Evolutionary conservation across 1,284 basidiomycete species (phyloP).

Genomic region (Inonotus hispidus): DNA sequence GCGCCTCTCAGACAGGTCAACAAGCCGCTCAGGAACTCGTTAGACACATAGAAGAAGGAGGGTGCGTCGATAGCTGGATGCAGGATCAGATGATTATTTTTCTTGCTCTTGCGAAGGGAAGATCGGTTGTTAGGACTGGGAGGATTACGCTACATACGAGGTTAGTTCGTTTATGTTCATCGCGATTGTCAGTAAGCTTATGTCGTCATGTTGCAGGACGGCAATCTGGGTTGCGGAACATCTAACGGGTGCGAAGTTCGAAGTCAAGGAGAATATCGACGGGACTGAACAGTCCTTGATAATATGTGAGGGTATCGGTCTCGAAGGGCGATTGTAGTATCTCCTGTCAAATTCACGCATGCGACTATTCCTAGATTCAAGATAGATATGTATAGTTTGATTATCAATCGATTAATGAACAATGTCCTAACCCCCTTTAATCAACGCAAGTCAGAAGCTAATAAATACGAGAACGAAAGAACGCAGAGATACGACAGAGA

Average conservation of each 20-base stretch:
- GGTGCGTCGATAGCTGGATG: slow-evolving; percentile 63
- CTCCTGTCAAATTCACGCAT: neutral
- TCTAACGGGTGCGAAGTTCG: slow-evolving; percentile 58
- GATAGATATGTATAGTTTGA: neutral
- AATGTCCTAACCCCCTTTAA: neutral
- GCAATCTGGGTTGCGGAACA: slow-evolving; percentile 67
- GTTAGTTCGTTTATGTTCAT: too few species aligned
- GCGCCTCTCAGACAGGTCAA: slow-evolving; percentile 43
- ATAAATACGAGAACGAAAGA: neutral
- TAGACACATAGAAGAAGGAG: slow-evolving; percentile 49
- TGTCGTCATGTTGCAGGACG: too few species aligned
- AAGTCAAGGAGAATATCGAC: slow-evolving; percentile 34
- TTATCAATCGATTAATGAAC: neutral
- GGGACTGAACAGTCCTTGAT: slow-evolving; percentile 35
- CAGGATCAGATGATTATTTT: slow-evolving; percentile 73
- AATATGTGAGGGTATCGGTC: slow-evolving; percentile 48
- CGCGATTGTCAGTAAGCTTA: too few species aligned
- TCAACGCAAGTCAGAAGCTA: slow-evolving; percentile 1
- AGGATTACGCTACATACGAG: slow-evolving; percentile 61
- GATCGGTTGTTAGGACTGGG: slow-evolving; percentile 47
- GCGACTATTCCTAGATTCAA: too few species aligned
- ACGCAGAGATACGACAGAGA: neutral
- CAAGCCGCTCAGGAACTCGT: slow-evolving; percentile 54
- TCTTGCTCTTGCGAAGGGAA: slow-evolving; percentile 61
- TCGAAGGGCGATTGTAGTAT: slow-evolving; percentile 10